These are phyloP conservation scores for Pseudogymnoascus sp. DNA, from an alignment of 2,329 filamentous ascomycete genomes.

Conservation along the genomic window DNA sequence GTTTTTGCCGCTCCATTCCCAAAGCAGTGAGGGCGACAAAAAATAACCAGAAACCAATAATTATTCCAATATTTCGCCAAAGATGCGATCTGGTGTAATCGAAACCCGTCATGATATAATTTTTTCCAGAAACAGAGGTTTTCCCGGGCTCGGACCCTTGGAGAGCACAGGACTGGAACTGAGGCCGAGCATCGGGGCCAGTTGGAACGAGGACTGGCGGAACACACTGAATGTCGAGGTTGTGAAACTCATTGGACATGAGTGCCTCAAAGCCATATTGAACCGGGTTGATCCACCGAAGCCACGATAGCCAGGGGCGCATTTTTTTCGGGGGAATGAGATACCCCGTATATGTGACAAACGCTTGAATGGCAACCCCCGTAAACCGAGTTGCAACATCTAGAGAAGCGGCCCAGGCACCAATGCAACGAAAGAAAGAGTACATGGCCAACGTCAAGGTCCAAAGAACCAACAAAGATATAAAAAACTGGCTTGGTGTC, in stretches of 20 bases:
- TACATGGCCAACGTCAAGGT: constrained; percentile 69
- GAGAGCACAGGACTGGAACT: constrained; percentile 48
- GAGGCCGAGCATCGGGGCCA: constrained; percentile 36
- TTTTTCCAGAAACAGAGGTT: constrained; percentile 43
- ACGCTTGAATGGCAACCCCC: constrained; percentile 62
- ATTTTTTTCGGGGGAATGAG: constrained; percentile 46
- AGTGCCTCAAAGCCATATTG: constrained; percentile 62
- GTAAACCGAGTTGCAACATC: constrained; percentile 40
- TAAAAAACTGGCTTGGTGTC: constrained; percentile 71
- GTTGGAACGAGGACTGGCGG: constrained; percentile 41
- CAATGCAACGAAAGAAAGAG: constrained; percentile 78
- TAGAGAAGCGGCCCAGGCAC: constrained; percentile 65
- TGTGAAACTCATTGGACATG: constrained; percentile 75
- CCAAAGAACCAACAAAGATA: constrained; percentile 73
- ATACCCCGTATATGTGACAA: constrained; percentile 36
- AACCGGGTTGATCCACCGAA: constrained; percentile 52
- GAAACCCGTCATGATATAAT: constrained; percentile 49
- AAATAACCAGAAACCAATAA: constrained; percentile 42
- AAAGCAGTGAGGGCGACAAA: constrained; percentile 37
- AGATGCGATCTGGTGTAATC: constrained; percentile 49
- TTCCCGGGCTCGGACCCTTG: constrained; percentile 48
- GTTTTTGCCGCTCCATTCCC: constrained; percentile 44
- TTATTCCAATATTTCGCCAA: constrained; percentile 52
- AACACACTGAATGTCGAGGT: constrained; percentile 43
- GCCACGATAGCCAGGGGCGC: constrained; percentile 47